These are phyloP conservation scores for Paxillus involutus DNA, from an alignment of 768 basidiomycete species.

Conservation along the genomic window DNA sequence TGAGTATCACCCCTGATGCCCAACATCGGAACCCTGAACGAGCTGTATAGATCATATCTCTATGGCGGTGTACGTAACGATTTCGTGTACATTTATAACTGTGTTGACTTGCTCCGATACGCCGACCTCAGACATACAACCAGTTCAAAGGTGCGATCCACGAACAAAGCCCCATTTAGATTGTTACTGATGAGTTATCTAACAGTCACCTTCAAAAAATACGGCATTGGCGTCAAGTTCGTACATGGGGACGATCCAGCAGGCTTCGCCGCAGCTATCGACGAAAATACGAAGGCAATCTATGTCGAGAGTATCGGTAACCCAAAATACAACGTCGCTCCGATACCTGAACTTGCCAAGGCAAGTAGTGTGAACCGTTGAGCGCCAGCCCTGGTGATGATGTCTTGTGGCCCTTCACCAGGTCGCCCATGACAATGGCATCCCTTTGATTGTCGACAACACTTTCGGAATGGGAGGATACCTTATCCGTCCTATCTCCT, in stretches of 20 bases:
- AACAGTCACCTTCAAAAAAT: conserved; percentile 54
- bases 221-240: conserved; percentile 54
- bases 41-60: conserved; percentile 41
- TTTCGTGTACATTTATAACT: not conserved
- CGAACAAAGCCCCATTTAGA: not conserved
- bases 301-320: conserved; percentile 65
- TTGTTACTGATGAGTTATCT: not conserved
- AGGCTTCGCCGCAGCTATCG: conserved; percentile 52
- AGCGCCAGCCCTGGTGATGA: not conserved
- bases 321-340: conserved; percentile 55
- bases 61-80: conserved; percentile 54
- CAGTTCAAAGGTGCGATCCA: conserved; percentile 54
- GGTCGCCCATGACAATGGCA: conserved; percentile 59
- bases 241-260: conserved; percentile 46
- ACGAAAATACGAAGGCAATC: conserved; percentile 58
- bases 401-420: conserved; percentile 11
- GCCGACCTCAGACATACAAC: conserved; percentile 48
- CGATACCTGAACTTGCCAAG: conserved; percentile 58
- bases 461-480: conserved; percentile 66
- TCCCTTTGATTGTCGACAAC: conserved; percentile 68
- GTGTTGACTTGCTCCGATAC: not conserved
- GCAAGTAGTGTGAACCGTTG: conserved; percentile 17
- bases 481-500: conserved; percentile 51
- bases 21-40: not conserved
- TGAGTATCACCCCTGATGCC: conserved; percentile 24